Percentiles rank a stretch among this genome's conserved stretches.
phyloP scores from a whole-genome alignment of 2,329 filamentous ascomycete species.

The Trichoderma sp. region DNA sequence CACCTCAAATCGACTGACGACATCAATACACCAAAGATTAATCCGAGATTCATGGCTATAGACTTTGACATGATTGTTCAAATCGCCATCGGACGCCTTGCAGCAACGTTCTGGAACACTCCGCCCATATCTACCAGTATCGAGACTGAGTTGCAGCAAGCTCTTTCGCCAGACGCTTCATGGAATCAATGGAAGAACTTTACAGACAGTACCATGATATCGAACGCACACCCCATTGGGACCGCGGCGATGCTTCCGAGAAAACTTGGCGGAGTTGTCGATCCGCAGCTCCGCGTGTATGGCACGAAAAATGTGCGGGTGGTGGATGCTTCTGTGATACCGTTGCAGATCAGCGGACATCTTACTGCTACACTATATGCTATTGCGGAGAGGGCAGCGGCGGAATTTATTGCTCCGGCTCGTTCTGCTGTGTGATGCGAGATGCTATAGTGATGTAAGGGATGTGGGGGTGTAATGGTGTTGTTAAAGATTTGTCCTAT shows the following conservation, averaged over 20 bases:
- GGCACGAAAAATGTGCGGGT: slow-evolving; percentile 44
- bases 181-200: slow-evolving; percentile 23
- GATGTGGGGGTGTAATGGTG: background rate
- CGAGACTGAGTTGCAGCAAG: background rate
- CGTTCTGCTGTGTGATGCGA: background rate
- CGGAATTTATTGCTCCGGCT: slow-evolving; percentile 28
- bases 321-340: slow-evolving; percentile 46
- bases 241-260: slow-evolving; percentile 49
- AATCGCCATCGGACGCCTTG: slow-evolving; percentile 30
- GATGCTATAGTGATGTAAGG: background rate
- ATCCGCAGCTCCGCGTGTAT: slow-evolving; percentile 42
- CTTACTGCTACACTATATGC: slow-evolving; percentile 31
- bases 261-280: slow-evolving; percentile 45
- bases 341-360: slow-evolving; percentile 41
- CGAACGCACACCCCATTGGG: slow-evolving; percentile 47
- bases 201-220: background rate
- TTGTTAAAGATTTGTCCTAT: background rate
- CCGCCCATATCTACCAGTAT: slow-evolving; percentile 22
- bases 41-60: slow-evolving; percentile 34
- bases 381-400: slow-evolving; percentile 40
- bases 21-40: slow-evolving; percentile 38
- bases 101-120: slow-evolving; percentile 33
- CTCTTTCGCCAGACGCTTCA: slow-evolving; percentile 12
- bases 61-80: slow-evolving; percentile 54
- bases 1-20: slow-evolving; percentile 50